Base-by-base conservation (phyloP, 352 stramenopile genomes). In the Globisporangium recalcitrans region DNA sequence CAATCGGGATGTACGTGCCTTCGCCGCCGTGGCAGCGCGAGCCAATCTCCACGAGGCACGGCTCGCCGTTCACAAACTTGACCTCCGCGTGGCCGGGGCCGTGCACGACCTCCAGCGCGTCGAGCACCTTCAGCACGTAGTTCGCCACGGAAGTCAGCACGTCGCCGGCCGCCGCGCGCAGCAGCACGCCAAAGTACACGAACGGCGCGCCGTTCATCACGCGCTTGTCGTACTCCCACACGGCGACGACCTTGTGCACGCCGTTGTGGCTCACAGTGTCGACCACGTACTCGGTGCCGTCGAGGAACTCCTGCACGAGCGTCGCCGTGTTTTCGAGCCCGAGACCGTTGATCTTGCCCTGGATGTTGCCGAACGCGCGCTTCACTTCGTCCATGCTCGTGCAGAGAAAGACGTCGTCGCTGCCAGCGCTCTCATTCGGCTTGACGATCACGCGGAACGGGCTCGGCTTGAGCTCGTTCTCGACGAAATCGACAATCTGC, bases 171-270 rank as follows among this genome's bases (percentile, higher is more conserved):
- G 80, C 82, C 32, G 85, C 80, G 13, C 91, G 77, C 60, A 93
- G 63, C n/a, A 82, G 91, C 19, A 95, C 63, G 4, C 83, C 82
- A 54, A 95, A 98, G 73, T 98, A 98, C 10, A 98, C 96, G 70
- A 98, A 98, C 19, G 38, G 98, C 75, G 91, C 88, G 6, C 91
- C 92, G 52, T 93, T 72, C 69, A 98, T 98, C 40, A 97, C 88
- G 8, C 85, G 82, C 80, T 99, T 99, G 76, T 99, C 96, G 71
- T 99, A 99, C 70, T 97, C 96, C 97, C 96, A 99, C 13, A 99
- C 84, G 21, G 95, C 96, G 32, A 91, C 89, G 44, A 98, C 87
- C 67, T 99, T 99, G 75, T 98, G 90, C 56, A 93, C 70, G 5
- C 96, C 96, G 66, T 97, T 77, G 52, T 85, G 87, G 58, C 82